A percentile compares a stretch with the other conserved stretches of the same genome.
Conservation (phyloP, 2,329 filamentous ascomycete genomes). For the Colletotrichum tofieldiae region DNA sequence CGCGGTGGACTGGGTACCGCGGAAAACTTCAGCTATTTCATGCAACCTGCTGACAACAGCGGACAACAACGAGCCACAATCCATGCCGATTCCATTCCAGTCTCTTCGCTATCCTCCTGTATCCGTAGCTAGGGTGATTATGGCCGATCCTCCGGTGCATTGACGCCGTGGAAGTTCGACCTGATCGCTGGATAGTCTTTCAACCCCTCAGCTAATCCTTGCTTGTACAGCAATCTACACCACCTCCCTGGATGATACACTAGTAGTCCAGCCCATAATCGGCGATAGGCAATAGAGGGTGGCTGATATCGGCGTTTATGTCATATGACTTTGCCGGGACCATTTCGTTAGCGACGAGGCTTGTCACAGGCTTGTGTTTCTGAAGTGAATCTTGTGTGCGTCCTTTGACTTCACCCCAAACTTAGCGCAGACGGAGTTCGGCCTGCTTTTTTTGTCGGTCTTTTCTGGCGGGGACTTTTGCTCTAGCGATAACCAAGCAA, state of each 20-base stretch:
- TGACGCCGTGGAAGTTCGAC: slow-evolving; percentile 13
- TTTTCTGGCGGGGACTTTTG: background rate
- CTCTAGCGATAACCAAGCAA: background rate
- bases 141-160: slow-evolving; percentile 19
- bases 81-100: background rate
- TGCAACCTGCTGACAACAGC: slow-evolving; percentile 32
- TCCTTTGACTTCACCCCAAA: background rate
- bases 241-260: slow-evolving; percentile 15
- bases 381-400: background rate
- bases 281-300: slow-evolving; percentile 21
- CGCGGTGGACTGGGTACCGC: background rate
- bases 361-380: background rate
- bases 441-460: background rate
- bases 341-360: slow-evolving; percentile 9
- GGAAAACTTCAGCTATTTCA: background rate
- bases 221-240: background rate
- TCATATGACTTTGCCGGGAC: background rate
- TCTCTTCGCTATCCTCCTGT: background rate
- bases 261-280: slow-evolving; percentile 2
- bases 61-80: background rate
- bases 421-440: background rate
- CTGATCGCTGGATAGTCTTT: background rate
- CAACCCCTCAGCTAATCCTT: background rate
- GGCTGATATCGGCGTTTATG: slow-evolving; percentile 18
- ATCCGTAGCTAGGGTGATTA: slow-evolving; percentile 21